phyloP scores from a whole-genome alignment of 768 basidiomycete genomes.

The Dictyophora rubrovolvata region DNA sequence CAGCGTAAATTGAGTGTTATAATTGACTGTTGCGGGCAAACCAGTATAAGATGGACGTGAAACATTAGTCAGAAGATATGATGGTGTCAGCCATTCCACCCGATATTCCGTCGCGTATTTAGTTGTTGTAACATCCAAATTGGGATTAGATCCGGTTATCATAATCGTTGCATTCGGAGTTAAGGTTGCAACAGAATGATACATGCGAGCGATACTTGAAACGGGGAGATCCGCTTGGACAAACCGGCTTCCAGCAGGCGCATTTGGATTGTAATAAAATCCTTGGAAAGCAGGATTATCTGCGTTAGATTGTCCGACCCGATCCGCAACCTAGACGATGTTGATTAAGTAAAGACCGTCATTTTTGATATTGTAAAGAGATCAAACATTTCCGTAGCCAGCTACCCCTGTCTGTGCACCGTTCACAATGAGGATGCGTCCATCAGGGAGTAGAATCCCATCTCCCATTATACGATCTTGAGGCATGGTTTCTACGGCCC shows the following conservation, averaged over 20 bases:
- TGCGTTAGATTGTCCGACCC: constrained; percentile 29
- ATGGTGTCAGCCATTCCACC: constrained; percentile 33
- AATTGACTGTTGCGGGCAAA: constrained; percentile 18
- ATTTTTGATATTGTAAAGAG: constrained; percentile 12
- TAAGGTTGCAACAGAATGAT: constrained; percentile 27
- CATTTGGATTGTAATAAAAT: constrained; percentile 24
- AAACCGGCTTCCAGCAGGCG: constrained; percentile 24
- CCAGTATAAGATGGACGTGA: constrained; percentile 26
- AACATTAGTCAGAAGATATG: constrained; percentile 22
- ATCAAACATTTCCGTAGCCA: constrained; percentile 24
- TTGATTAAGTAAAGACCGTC: neutral
- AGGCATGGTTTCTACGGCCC: constrained; percentile 37
- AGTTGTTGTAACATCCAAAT: constrained; percentile 18
- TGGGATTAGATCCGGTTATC: constrained; percentile 39
- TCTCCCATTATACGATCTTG: constrained; percentile 28
- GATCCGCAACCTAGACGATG: constrained; percentile 14
- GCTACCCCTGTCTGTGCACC: constrained; percentile 35
- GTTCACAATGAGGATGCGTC: constrained; percentile 32
- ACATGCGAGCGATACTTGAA: constrained; percentile 28
- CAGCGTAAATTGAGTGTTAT: constrained; percentile 4
- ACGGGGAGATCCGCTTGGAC: constrained; percentile 21
- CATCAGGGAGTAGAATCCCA: constrained; percentile 24
- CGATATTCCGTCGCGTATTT: constrained; percentile 23
- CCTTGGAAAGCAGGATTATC: constrained; percentile 23
- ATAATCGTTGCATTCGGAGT: constrained; percentile 24